phyloP scores from a whole-genome alignment of 2,329 filamentous ascomycete species.

The Fusarium pseudograminearum region DNA sequence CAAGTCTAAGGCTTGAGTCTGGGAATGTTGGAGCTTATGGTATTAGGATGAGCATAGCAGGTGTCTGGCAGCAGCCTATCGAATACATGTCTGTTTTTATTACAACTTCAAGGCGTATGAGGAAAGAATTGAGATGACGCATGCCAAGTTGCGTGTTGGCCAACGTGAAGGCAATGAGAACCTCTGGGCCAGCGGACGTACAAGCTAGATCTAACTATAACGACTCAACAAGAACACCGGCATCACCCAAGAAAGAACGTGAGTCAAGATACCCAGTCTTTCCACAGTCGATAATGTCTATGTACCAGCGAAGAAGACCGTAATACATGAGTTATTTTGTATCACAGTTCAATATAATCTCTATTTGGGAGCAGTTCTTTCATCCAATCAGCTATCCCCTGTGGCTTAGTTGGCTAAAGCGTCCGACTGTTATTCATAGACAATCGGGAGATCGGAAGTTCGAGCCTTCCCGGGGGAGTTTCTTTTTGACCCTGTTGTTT shows the following conservation, averaged over 20 bases:
- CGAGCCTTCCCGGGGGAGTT: constrained; percentile 48
- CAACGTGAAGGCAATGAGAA: neutral
- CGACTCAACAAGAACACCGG: neutral
- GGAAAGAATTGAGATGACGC: neutral
- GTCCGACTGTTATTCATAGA: constrained; percentile 44
- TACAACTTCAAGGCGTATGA: too few relatives aligned
- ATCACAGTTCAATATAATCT: rapidly evolving
- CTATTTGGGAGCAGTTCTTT: rapidly evolving
- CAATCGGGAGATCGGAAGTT: constrained; percentile 50
- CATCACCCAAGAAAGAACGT: neutral
- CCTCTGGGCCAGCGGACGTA: too few relatives aligned
- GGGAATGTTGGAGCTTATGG: neutral
- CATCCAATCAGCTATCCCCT: constrained; percentile 39
- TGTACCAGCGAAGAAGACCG: neutral
- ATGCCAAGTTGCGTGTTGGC: too few relatives aligned
- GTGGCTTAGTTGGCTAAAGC: constrained; percentile 46
- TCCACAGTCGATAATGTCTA: neutral
- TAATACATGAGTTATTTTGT: neutral
- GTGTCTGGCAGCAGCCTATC: neutral
- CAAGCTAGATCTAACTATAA: neutral
- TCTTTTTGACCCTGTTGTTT: neutral
- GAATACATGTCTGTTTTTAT: too few relatives aligned
- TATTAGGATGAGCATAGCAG: neutral
- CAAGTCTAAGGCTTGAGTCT: constrained; percentile 18
- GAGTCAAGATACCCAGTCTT: neutral